Evolutionary conservation across 306 rosid genomes (phyloP), one percentile per base, ranked within the genome.

Genomic region (Sindora glabra): DNA sequence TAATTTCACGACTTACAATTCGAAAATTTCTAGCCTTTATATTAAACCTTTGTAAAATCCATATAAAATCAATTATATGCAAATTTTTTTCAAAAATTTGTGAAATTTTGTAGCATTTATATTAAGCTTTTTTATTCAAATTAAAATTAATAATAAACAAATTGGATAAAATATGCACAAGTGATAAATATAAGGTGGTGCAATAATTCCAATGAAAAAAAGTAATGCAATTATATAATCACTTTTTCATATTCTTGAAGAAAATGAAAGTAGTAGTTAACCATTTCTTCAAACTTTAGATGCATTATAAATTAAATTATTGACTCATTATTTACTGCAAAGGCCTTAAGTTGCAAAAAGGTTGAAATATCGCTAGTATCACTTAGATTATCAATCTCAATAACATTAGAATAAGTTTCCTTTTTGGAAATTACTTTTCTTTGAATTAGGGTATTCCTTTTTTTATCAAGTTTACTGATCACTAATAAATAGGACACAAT

Each of bases 301-400:
- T n/a, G n/a, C n/a, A 69, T 41, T 10, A 48, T 38, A 16, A 11
- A 15, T 33, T n/a, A 33, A 30, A 38, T 12, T 56, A 55, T 36
- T 0, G 59, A 41, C 59, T 57, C 77, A 92, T 96, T 84, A 72
- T 86, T 95, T 69, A 78, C 84, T 9, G 90, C 89, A 63, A 90
- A 88, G 61, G 95, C 66, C 74, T 92, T 92, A 65, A 89, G 96
- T 74, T 70, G 99, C 70, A 86, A 87, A 40, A 92, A 96, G 69
- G 96, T 80, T n/a, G 99, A 89, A 59, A 86, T 25, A 44, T 63
- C 63, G 45, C 50, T 70, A 40, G 40, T 47, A 40, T 39, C 72
- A 11, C 12, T 48, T 0, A 59, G 33, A 53, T 34, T 70, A 54
- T 54, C 69, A 12, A 36, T 41, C 73, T 70, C 30, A 17, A 67